Evolutionary conservation across 257 asterid genomes (phyloP).

Genomic region (Nyctanthes arbortristis): DNA sequence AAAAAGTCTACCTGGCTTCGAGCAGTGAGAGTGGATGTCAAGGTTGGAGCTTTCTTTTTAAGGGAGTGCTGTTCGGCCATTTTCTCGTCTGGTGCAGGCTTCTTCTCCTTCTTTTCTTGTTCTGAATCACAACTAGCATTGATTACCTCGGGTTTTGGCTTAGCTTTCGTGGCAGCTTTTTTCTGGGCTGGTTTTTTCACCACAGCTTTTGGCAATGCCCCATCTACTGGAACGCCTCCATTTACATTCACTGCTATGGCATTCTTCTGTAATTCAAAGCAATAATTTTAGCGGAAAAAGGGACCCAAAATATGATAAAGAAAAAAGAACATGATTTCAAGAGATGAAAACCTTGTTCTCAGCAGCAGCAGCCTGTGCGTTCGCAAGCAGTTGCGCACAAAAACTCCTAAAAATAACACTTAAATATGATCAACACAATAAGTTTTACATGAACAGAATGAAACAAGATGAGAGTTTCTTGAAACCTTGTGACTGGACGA

Average conservation of each 20-base stretch:
- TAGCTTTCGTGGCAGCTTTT: slow-evolving; percentile 53
- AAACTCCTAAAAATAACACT: slow-evolving; percentile 73
- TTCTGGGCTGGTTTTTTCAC: slow-evolving; percentile 52
- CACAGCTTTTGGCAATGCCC: slow-evolving; percentile 36
- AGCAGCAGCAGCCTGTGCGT: slow-evolving; percentile 70
- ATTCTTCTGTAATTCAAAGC: slow-evolving; percentile 32
- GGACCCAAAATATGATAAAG: not conserved
- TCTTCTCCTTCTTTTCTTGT: slow-evolving; percentile 31
- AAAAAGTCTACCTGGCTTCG: slow-evolving; percentile 65
- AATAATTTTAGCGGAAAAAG: no score
- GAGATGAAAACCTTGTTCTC: slow-evolving; percentile 49
- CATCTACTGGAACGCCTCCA: slow-evolving; percentile 38
- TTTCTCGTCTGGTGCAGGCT: slow-evolving; percentile 16
- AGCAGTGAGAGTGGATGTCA: slow-evolving; percentile 78
- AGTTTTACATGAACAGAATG: no score
- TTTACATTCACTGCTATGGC: slow-evolving; percentile 35
- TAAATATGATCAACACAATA: no score
- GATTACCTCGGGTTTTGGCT: slow-evolving; percentile 56
- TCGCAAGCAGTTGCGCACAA: slow-evolving; percentile 78
- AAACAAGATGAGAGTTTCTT: no score
- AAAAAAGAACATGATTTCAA: slow-evolving; percentile 6
- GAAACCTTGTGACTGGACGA: slow-evolving; percentile 79
- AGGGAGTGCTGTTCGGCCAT: slow-evolving; percentile 33
- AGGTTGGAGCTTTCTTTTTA: slow-evolving; percentile 63
- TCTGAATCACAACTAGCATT: slow-evolving; percentile 58